A percentile compares a stretch with the other conserved stretches of the same genome.
These are phyloP conservation scores for Podaxis sp. DNA, from an alignment of 768 basidiomycete genomes.

Conservation along the genomic window DNA sequence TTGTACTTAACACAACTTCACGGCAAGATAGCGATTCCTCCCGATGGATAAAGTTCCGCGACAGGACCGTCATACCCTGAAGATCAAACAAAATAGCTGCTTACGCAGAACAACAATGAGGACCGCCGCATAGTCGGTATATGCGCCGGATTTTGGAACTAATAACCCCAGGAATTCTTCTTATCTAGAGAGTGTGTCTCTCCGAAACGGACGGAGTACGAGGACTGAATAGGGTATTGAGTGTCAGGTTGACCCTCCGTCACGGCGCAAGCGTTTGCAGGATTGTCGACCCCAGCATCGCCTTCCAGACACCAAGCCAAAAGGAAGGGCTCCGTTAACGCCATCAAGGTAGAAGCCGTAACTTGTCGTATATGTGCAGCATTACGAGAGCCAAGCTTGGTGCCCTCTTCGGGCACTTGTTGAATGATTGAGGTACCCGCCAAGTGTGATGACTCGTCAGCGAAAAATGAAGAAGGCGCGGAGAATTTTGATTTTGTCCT, in stretches of 20 bases:
- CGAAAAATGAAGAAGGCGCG: background rate
- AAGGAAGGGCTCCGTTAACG: slow-evolving; percentile 43
- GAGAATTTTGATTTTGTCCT: background rate
- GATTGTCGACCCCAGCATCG: background rate
- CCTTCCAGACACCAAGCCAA: slow-evolving; percentile 36
- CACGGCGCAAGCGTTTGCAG: background rate
- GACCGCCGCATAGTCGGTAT: background rate
- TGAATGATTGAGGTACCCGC: background rate
- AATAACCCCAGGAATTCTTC: slow-evolving; percentile 8
- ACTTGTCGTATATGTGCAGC: slow-evolving; percentile 26
- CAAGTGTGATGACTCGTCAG: background rate
- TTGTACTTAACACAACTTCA: no score
- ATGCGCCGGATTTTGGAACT: background rate
- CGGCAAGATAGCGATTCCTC: no score
- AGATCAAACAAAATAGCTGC: background rate
- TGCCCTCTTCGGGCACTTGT: background rate
- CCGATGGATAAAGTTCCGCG: background rate
- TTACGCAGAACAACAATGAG: background rate
- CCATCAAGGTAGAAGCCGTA: slow-evolving; percentile 40
- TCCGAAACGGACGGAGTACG: background rate
- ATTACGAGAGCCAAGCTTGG: slow-evolving; percentile 1
- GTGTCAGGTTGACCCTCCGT: background rate
- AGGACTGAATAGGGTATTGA: background rate
- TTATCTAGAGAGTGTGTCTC: background rate
- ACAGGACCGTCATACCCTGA: background rate